phyloP scores from a whole-genome alignment of 495 filamentous ascomycete genomes.

The Polyplosphaeria fusca region DNA sequence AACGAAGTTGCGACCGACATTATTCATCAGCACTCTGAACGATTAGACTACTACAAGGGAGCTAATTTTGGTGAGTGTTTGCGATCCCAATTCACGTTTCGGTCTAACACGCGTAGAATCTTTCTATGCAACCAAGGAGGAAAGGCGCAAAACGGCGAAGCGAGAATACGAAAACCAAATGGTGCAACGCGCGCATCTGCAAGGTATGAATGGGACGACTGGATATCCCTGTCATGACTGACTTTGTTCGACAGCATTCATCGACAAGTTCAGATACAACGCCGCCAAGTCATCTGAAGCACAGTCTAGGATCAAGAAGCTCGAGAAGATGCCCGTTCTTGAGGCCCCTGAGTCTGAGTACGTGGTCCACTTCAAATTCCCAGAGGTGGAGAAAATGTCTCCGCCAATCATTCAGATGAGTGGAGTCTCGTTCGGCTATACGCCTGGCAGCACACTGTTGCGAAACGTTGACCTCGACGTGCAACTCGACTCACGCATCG shows the following conservation, averaged over 20 bases:
- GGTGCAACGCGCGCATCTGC: slow-evolving; percentile 84
- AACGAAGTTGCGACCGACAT: slow-evolving; percentile 99
- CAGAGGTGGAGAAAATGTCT: slow-evolving; percentile 94
- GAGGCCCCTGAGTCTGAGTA: slow-evolving; percentile 92
- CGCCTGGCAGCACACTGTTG: slow-evolving; percentile 72
- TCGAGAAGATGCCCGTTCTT: slow-evolving; percentile 92
- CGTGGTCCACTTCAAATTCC: slow-evolving; percentile 95
- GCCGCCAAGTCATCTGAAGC: slow-evolving; percentile 98
- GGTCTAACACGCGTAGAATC: slow-evolving; percentile 55
- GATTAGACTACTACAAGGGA: slow-evolving; percentile 97
- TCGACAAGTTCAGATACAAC: slow-evolving; percentile 99
- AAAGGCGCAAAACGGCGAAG: slow-evolving; percentile 93
- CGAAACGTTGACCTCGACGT: slow-evolving; percentile 89
- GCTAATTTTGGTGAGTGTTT: slow-evolving; percentile 71
- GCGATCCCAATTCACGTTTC: neutral
- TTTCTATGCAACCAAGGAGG: slow-evolving; percentile 97
- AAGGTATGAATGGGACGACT: slow-evolving; percentile 41
- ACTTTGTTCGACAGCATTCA: slow-evolving; percentile 64
- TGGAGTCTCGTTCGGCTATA: slow-evolving; percentile 88
- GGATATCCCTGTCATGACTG: neutral
- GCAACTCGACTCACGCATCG: slow-evolving; percentile 95
- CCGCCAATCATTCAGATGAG: slow-evolving; percentile 98
- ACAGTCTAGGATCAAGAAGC: slow-evolving; percentile 96
- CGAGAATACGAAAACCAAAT: slow-evolving; percentile 99
- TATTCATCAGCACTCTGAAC: slow-evolving; percentile 94